These are phyloP conservation scores for Strobilomyces dryophilus DNA, from an alignment of 768 basidiomycete species.

Conservation along the genomic window DNA sequence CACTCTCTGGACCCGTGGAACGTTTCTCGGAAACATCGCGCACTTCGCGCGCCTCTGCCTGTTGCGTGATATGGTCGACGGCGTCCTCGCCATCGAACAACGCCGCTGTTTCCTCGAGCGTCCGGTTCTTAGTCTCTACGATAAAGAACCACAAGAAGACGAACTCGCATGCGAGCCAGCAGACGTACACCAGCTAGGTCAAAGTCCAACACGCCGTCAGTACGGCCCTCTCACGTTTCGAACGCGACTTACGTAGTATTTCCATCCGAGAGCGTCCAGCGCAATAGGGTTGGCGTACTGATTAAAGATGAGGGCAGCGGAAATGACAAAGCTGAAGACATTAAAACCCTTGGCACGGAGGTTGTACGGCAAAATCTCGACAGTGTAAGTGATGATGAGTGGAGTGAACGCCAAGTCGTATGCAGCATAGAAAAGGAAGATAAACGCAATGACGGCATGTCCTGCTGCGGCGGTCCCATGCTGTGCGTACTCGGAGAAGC, in stretches of 20 bases:
- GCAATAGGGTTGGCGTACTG: conserved; percentile 87
- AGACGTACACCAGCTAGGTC: conserved; percentile 59
- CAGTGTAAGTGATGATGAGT: conserved; percentile 80
- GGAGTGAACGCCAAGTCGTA: conserved; percentile 86
- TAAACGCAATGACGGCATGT: conserved; percentile 75
- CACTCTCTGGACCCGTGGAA: neutral
- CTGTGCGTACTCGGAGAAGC: conserved; percentile 53
- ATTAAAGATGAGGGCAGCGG: conserved; percentile 80
- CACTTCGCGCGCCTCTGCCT: conserved; percentile 17
- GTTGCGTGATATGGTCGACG: conserved; percentile 32
- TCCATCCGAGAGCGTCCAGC: conserved; percentile 60
- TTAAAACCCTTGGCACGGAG: conserved; percentile 86
- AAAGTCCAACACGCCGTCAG: too few relatives aligned
- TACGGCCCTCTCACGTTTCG: too few relatives aligned
- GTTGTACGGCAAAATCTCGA: conserved; percentile 82
- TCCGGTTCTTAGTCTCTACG: conserved; percentile 68
- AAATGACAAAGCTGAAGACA: conserved; percentile 76
- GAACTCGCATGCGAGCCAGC: conserved; percentile 64
- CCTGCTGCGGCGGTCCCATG: conserved; percentile 41
- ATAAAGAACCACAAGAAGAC: conserved; percentile 64
- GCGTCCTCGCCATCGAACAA: conserved; percentile 72
- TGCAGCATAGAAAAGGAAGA: conserved; percentile 76
- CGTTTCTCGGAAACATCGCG: conserved; percentile 20
- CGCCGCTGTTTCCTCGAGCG: conserved; percentile 78
- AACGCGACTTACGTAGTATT: conserved; percentile 56